Conservation (phyloP, 75 land plant genomes). For the Picea sitchensis region DNA sequence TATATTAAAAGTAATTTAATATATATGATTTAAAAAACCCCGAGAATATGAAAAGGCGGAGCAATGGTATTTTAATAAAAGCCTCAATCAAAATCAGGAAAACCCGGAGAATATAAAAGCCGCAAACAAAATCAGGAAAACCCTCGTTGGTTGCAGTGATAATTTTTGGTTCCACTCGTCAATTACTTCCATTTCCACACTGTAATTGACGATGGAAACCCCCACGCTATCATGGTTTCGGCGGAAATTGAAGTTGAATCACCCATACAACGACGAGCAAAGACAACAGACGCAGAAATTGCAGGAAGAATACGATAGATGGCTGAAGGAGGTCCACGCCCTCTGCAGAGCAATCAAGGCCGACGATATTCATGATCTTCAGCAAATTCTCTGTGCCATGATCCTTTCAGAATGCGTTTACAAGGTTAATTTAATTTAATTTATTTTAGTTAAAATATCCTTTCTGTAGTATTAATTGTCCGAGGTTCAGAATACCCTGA, state of each 20-base stretch:
- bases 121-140: too few species aligned
- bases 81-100: too few species aligned
- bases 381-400: constrained; percentile 89
- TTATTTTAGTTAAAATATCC: too few species aligned
- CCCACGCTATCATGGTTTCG: constrained; percentile 6
- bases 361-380: constrained; percentile 81
- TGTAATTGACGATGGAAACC: not conserved
- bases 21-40: too few species aligned
- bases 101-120: too few species aligned
- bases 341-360: constrained; percentile 72
- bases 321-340: constrained; percentile 44
- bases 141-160: too few species aligned
- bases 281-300: constrained; percentile 13
- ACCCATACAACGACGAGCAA: not conserved
- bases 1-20: too few species aligned
- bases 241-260: not conserved
- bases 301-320: constrained; percentile 60
- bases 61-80: too few species aligned
- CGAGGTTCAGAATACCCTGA: not conserved
- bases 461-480: not conserved
- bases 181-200: too few species aligned
- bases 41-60: too few species aligned
- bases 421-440: constrained; percentile 42
- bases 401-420: constrained; percentile 95
- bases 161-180: too few species aligned